These are phyloP conservation scores for Schizosaccharomyces osmophilus DNA, from an alignment of 805 yeast species.

Conservation along the genomic window DNA sequence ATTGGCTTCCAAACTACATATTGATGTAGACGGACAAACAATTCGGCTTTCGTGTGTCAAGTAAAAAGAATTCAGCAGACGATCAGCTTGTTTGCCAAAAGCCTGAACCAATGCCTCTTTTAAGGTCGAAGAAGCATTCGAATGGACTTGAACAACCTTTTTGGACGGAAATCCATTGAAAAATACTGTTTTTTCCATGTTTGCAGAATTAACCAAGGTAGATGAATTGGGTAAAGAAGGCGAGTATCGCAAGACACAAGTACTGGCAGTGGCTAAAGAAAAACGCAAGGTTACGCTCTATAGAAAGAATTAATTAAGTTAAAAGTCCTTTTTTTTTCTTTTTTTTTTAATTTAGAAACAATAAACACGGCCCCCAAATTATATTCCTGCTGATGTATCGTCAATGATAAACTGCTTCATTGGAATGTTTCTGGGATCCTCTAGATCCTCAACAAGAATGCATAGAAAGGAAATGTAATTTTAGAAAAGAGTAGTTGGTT, in stretches of 20 bases:
- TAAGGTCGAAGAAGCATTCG: background rate
- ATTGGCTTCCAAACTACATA: background rate
- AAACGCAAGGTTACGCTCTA: no score
- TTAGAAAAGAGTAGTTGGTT: no score
- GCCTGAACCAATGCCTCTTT: background rate
- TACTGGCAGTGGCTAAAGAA: background rate
- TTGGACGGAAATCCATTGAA: background rate
- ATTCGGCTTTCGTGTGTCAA: background rate
- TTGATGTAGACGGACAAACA: background rate
- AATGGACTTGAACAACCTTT: background rate
- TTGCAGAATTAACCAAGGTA: background rate
- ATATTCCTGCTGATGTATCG: no score
- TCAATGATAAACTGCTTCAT: no score
- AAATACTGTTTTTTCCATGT: background rate
- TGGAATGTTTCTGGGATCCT: no score
- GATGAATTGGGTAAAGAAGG: background rate
- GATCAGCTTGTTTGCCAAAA: background rate
- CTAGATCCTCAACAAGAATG: no score
- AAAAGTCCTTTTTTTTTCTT: no score
- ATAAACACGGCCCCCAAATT: no score
- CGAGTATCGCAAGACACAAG: background rate
- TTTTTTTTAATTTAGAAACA: no score
- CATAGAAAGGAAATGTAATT: no score
- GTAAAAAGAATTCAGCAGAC: background rate
- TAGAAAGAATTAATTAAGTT: no score